Evolutionary conservation across 257 asterid species (phyloP).

Genomic region (Osmanthus fragrans): DNA sequence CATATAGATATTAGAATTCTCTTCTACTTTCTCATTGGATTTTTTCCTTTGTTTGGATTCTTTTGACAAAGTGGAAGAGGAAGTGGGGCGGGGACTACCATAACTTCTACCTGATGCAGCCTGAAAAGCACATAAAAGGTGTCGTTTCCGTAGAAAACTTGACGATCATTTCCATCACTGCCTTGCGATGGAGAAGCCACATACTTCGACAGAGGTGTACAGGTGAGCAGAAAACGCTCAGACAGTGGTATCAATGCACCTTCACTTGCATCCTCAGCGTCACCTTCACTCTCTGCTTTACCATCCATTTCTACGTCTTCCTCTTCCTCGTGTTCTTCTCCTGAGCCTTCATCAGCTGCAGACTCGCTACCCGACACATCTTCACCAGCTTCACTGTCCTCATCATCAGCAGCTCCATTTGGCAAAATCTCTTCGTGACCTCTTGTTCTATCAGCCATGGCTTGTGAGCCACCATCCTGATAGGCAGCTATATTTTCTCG

Average conservation of each 20-base stretch:
- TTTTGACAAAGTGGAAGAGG: not conserved
- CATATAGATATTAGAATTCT: not conserved
- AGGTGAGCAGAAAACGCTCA: constrained; percentile 55
- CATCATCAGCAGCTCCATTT: constrained; percentile 79
- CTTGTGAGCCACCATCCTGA: constrained; percentile 43
- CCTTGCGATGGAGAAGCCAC: constrained; percentile 43
- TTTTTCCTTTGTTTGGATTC: not conserved
- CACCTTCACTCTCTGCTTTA: constrained; percentile 96
- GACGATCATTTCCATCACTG: constrained; percentile 39
- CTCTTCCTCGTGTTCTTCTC: constrained; percentile 86
- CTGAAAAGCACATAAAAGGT: constrained; percentile 86
- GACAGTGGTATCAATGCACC: constrained; percentile 55
- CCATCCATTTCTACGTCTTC: constrained; percentile 73
- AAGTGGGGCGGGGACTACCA: not conserved
- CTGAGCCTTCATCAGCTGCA: constrained; percentile 84
- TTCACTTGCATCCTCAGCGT: constrained; percentile 76
- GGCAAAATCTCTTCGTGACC: constrained; percentile 49
- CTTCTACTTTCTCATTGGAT: not conserved
- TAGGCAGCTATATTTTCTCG: constrained; percentile 78
- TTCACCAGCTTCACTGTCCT: constrained; percentile 83
- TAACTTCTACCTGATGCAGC: constrained; percentile 79
- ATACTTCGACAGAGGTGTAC: constrained; percentile 80
- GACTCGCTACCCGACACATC: constrained; percentile 94
- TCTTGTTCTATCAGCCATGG: constrained; percentile 44
- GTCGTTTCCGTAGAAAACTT: constrained; percentile 86